These are phyloP conservation scores for Rhexocercosporidium sp. DNA, from an alignment of 2,329 filamentous ascomycete genomes.

Conservation along the genomic window DNA sequence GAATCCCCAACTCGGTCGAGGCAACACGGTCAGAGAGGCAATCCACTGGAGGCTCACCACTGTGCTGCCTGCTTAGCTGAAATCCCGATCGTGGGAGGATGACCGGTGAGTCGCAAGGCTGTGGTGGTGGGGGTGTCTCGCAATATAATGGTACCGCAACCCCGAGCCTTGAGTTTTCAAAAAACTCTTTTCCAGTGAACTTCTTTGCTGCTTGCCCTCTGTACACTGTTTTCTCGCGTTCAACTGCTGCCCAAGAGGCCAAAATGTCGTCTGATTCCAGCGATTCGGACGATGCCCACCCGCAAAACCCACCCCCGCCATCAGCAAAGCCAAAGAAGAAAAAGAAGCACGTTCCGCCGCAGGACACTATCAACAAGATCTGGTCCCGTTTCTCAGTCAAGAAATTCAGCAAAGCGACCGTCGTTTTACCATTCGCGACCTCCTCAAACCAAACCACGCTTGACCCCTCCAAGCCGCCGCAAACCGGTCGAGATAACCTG, in stretches of 20 bases:
- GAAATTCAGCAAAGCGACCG: conserved; percentile 68
- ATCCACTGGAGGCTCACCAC: conserved; percentile 14
- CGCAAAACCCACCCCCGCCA: conserved; percentile 19
- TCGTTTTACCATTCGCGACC: conserved; percentile 68
- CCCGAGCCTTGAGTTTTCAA: neutral
- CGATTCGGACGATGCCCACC: conserved; percentile 30
- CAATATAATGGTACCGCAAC: neutral
- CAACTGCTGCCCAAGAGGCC: neutral
- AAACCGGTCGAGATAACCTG: conserved; percentile 62
- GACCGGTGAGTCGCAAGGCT: conserved; percentile 24
- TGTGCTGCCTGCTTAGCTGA: conserved; percentile 8
- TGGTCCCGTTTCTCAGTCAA: conserved; percentile 67
- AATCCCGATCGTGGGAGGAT: neutral
- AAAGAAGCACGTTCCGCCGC: conserved; percentile 63
- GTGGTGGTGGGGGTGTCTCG: conserved; percentile 5
- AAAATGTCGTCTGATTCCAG: conserved; percentile 27
- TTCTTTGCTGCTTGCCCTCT: neutral
- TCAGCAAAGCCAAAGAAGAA: conserved; percentile 59
- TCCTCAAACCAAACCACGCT: conserved; percentile 13
- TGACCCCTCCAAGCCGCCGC: conserved; percentile 39
- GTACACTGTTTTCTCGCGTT: neutral
- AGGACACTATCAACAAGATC: conserved; percentile 69
- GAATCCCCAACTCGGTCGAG: conserved; percentile 17
- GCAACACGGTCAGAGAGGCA: conserved; percentile 14
- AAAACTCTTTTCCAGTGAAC: neutral